phyloP scores from a whole-genome alignment of 2,329 filamentous ascomycete species.

The Ceratocystis papillata region DNA sequence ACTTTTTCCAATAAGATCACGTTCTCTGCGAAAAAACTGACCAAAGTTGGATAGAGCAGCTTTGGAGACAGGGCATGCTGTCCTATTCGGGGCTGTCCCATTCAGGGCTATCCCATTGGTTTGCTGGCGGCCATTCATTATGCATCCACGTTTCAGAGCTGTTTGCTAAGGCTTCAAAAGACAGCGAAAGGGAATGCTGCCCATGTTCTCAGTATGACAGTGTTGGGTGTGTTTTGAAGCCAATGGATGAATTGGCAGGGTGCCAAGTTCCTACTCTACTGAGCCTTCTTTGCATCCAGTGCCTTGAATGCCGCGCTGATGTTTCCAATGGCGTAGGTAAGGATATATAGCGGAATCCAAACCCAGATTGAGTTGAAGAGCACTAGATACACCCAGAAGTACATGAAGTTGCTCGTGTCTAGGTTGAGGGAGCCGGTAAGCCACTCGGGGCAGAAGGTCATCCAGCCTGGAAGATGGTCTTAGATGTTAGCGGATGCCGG shows the following conservation, averaged over 20 bases:
- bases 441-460: conserved; percentile 64
- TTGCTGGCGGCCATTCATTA: not conserved
- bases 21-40: not conserved
- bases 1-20: not conserved
- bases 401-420: conserved; percentile 57
- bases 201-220: not conserved
- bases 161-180: not conserved
- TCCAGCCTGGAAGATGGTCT: conserved; percentile 43
- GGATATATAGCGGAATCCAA: conserved; percentile 48
- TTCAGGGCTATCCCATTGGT: not conserved
- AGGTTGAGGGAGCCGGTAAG: conserved; percentile 51
- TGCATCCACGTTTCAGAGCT: not conserved
- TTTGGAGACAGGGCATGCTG: no score
- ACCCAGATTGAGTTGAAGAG: conserved; percentile 63
- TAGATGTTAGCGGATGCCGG: conserved; percentile 1
- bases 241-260: not conserved
- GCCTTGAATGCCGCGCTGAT: conserved; percentile 44
- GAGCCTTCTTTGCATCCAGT: conserved; percentile 28
- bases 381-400: conserved; percentile 54
- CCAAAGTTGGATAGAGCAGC: not conserved
- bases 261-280: conserved; percentile 2
- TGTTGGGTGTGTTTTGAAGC: conserved; percentile 27
- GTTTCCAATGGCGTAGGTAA: conserved; percentile 45
- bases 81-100: not conserved
- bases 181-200: not conserved